Conservation (phyloP, 108 stramenopile genomes). For the Conticribra guillardii region DNA sequence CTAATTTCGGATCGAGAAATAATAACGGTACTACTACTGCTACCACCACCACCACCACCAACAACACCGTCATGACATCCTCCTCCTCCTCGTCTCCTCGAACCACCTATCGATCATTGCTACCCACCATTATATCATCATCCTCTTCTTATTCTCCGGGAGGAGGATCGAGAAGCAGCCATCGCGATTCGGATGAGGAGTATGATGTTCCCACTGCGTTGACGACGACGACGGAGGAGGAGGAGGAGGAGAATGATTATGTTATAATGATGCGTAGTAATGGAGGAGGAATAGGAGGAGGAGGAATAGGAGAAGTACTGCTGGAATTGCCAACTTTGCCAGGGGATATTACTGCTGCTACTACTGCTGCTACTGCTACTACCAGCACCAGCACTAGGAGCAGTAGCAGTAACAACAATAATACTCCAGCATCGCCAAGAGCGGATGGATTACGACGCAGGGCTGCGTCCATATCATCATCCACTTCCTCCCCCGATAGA, state of each 20-base stretch:
- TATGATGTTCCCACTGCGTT: too few species aligned
- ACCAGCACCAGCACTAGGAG: too few species aligned
- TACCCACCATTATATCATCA: too few species aligned
- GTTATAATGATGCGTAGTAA: too few species aligned
- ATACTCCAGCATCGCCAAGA: neutral
- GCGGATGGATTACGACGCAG: conserved; percentile 3
- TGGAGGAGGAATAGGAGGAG: neutral
- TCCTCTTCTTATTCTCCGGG: conserved; percentile 5
- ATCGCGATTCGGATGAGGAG: conserved; percentile 5
- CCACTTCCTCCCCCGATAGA: neutral
- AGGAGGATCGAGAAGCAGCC: neutral
- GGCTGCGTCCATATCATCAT: conserved; percentile 4
- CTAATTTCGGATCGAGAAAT: too few species aligned
- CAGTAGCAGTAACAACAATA: too few species aligned
- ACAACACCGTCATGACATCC: too few species aligned
- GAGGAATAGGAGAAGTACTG: neutral
- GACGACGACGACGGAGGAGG: too few species aligned
- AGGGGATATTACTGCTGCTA: too few species aligned
- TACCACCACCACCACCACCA: too few species aligned
- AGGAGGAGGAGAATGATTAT: neutral
- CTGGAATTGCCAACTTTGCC: neutral
- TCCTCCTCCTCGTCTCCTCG: neutral
- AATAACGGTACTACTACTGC: too few species aligned
- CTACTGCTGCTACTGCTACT: too few species aligned
- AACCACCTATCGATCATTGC: neutral